Evolutionary conservation across 331 rosid species (phyloP).

Genomic region (Arachis monticola): DNA sequence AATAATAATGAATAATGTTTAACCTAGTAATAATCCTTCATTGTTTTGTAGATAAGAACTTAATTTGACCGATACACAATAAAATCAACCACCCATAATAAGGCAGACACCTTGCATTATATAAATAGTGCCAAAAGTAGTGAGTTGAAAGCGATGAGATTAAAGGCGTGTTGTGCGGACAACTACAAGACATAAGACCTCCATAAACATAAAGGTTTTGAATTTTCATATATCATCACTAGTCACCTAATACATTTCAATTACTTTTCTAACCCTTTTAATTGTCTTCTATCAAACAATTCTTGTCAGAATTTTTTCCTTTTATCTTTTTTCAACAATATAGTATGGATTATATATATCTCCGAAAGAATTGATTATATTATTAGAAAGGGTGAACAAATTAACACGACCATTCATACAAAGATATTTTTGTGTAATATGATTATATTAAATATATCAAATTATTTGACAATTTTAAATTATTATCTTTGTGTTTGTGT

Average conservation of each 20-base stretch:
- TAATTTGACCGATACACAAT: too few species aligned
- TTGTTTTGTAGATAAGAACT: too few species aligned
- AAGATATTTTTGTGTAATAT: too few species aligned
- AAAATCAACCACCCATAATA: conserved; percentile 1
- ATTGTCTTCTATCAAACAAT: conserved; percentile 27
- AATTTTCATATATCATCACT: background rate
- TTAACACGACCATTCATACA: too few species aligned
- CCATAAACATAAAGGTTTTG: background rate
- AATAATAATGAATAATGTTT: too few species aligned
- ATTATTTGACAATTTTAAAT: too few species aligned
- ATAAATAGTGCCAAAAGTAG: conserved; percentile 28
- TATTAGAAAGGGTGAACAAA: background rate
- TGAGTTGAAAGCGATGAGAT: conserved; percentile 21
- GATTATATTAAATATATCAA: too few species aligned
- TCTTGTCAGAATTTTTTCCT: background rate
- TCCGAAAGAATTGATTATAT: background rate
- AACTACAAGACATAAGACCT: conserved; percentile 34
- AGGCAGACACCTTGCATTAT: conserved; percentile 11
- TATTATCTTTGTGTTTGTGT: too few species aligned
- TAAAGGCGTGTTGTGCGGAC: conserved; percentile 34
- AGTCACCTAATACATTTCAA: conserved; percentile 1
- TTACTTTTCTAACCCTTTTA: conserved; percentile 25
- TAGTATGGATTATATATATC: background rate
- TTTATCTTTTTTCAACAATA: conserved; percentile 9
- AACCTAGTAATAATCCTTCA: too few species aligned